phyloP scores from a whole-genome alignment of 805 yeast species.

The Nakazawaea ishiwadae region DNA sequence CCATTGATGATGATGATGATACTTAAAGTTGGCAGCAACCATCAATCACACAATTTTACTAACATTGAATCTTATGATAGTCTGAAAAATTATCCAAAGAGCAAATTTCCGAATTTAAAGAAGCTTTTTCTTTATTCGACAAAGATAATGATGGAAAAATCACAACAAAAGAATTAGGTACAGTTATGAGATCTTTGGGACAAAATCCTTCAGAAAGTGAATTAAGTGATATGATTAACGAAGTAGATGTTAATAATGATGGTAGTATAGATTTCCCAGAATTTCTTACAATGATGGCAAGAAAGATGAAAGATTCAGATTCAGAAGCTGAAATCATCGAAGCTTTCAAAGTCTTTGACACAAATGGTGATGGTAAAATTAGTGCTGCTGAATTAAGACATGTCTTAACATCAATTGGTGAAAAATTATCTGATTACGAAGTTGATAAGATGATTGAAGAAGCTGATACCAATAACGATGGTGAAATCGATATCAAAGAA shows the following conservation, averaged over 20 bases:
- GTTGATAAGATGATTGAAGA: constrained; percentile 97
- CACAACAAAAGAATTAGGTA: constrained; percentile 92
- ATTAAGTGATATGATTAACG: constrained; percentile 94
- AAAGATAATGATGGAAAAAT: constrained; percentile 96
- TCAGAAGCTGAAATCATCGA: constrained; percentile 96
- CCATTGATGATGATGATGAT: too few species aligned
- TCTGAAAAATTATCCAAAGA: constrained; percentile 91
- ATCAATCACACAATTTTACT: too few species aligned
- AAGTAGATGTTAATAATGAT: constrained; percentile 93
- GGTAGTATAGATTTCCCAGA: constrained; percentile 83
- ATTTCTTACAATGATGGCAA: constrained; percentile 80
- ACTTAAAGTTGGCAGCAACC: neutral
- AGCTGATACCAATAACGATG: constrained; percentile 93
- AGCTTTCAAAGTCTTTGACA: constrained; percentile 96
- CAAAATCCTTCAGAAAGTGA: constrained; percentile 96
- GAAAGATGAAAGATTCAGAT: constrained; percentile 94
- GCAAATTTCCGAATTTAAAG: constrained; percentile 95
- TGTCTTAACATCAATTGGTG: constrained; percentile 96
- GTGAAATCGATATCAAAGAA: constrained; percentile 95
- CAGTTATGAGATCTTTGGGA: constrained; percentile 98
- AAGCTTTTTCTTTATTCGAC: constrained; percentile 95
- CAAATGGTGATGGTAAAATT: constrained; percentile 94
- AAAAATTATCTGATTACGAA: constrained; percentile 92
- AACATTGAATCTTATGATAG: constrained; percentile 28
- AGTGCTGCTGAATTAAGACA: constrained; percentile 95